Evolutionary conservation across 108 stramenopile species (phyloP).

Genomic region (Seminavis robusta): DNA sequence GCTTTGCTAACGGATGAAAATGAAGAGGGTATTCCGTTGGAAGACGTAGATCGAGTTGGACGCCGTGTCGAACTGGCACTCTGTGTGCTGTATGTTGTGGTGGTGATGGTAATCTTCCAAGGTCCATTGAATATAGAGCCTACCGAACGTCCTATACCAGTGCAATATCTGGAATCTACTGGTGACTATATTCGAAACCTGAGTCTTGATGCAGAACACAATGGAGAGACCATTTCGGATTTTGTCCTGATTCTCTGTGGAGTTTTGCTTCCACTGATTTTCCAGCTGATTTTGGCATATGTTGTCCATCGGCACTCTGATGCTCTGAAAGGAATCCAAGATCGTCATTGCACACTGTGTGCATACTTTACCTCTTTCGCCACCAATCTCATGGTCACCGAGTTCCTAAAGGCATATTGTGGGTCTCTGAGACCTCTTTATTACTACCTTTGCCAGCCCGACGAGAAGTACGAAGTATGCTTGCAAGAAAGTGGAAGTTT

Average conservation of each 20-base stretch:
- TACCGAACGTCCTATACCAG: not conserved
- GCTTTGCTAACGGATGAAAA: no score
- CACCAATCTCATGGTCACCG: constrained; percentile 21
- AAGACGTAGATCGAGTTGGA: no score
- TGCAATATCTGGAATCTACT: not conserved
- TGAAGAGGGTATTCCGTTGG: no score
- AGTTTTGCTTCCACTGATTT: not conserved
- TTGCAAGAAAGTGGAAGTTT: constrained; percentile 2
- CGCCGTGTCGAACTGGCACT: no score
- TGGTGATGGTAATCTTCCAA: no score
- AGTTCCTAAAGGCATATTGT: constrained; percentile 38
- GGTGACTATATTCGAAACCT: not conserved
- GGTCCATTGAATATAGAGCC: no score
- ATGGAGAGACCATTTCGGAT: no score
- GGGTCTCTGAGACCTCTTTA: constrained; percentile 62
- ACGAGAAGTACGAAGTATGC: constrained; percentile 30
- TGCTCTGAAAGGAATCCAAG: constrained; percentile 1
- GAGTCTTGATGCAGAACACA: not conserved
- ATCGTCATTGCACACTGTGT: constrained; percentile 35
- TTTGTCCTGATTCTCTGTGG: not conserved
- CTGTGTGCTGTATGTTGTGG: no score
- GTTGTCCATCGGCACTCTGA: not conserved
- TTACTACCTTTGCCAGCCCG: constrained; percentile 42
- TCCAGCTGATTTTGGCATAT: not conserved
- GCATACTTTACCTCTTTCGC: constrained; percentile 33